Base-by-base conservation (phyloP, 192 early-diverging fungal genomes). In the Jimgerdemannia flammicorona region DNA sequence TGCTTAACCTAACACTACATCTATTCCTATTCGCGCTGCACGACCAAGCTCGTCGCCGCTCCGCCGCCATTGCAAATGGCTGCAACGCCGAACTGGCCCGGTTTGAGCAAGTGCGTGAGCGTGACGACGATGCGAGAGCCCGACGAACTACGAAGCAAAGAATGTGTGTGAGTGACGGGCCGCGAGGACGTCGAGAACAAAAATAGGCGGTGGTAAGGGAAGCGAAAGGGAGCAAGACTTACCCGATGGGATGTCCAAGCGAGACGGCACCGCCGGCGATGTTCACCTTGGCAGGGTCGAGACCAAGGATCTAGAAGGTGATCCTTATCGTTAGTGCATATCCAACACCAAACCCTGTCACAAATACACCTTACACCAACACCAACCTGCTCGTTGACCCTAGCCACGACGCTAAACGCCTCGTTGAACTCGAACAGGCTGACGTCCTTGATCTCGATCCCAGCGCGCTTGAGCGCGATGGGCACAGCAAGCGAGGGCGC, bases 381-480 rank as follows among this genome's bases (percentile, higher is more conserved):
- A 43, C 74, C 29, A 29, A 77, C 79, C 73, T 97, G 88, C 80
- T 97, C 94, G 83, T 99, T 99, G 64, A 88, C 97, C 39, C 88
- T 84, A 17, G 93, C 90, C 70, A 98, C 97, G 4, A 97, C 97
- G 75, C 91, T 92, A 80, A 99, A 99, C 0, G 97, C 97, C 85
- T 99, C 97, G 84, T 99, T 98, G 83, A 99, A 91, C 83, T 99
- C 97, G 78, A 93, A 99, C 66, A 97, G 83, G 70, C 89, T 89
- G 82, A 99, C 93, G 82, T 98, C 96, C 76, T 94, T 90, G 68
- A 92, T 77, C 49, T 85, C 81, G 43, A 96, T 76, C 43, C 92
- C 92, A 43, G 97, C 97, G 79, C 91, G 90, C 82, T 96, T 84
- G 43, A 99, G 89, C 10, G 97, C 97, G 75, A 94, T 92, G 39